Evolutionary conservation across 2,329 filamentous ascomycete species (phyloP).

Genomic region (Sporothrix variecibatus): DNA sequence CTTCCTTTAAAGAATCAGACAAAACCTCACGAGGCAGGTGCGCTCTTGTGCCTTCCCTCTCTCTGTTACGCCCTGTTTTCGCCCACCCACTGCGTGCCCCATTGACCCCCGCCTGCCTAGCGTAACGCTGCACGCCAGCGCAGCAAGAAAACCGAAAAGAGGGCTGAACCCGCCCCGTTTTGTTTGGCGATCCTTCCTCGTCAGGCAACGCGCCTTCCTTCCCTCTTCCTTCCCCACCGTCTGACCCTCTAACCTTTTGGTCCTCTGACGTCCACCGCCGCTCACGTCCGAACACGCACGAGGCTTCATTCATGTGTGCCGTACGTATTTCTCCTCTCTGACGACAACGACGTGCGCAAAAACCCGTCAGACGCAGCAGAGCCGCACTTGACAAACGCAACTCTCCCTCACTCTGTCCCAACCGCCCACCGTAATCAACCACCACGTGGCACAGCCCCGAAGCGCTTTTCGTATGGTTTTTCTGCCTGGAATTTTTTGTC

Average conservation of each 20-base stretch:
- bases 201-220: background rate
- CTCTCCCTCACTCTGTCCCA: background rate
- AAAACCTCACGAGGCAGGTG: background rate
- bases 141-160: background rate
- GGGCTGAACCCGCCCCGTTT: slow-evolving; percentile 2
- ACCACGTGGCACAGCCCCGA: slow-evolving; percentile 18
- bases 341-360: background rate
- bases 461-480: background rate
- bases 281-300: background rate
- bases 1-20: background rate
- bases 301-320: background rate
- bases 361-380: background rate
- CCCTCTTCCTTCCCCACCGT: too few relatives aligned
- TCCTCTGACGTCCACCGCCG: background rate
- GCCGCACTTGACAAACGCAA: background rate
- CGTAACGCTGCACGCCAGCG: background rate
- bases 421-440: background rate
- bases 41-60: background rate
- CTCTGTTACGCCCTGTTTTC: background rate
- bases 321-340: background rate
- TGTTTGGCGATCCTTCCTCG: background rate
- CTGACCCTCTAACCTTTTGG: background rate
- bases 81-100: background rate
- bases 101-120: background rate
- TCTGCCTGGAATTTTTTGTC: background rate